Conservation (phyloP, 2,329 filamentous ascomycete genomes). For the Colletotrichum siamense region DNA sequence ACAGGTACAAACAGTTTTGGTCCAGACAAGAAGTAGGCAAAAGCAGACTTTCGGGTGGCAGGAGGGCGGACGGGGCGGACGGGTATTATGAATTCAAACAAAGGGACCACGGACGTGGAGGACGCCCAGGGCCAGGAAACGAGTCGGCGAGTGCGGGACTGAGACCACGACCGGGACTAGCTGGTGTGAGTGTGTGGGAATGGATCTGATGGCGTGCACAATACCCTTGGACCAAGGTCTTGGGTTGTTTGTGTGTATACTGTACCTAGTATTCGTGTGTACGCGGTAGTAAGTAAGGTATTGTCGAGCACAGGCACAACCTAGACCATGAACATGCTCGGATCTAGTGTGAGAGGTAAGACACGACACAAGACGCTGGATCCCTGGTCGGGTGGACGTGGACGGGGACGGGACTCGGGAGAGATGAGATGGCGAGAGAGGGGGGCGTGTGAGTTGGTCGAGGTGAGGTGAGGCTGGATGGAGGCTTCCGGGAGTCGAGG, state of each 20-base stretch:
- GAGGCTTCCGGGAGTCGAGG: not conserved
- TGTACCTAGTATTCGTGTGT: not conserved
- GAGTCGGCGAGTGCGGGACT: slow-evolving; percentile 15
- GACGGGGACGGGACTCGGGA: not conserved
- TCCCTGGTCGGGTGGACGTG: not conserved
- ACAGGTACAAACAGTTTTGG: slow-evolving; percentile 3
- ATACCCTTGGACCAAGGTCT: not conserved
- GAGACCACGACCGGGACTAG: slow-evolving; percentile 9
- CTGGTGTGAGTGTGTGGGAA: not conserved
- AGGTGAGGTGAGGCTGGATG: slow-evolving; percentile 6
- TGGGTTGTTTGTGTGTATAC: not conserved
- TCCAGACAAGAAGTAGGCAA: slow-evolving; percentile 7
- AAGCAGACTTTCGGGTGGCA: slow-evolving; percentile 12
- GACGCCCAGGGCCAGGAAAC: not conserved
- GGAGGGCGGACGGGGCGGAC: slow-evolving; percentile 11
- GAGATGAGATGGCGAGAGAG: not conserved
- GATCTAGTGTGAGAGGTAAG: slow-evolving; percentile 3
- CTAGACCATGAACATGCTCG: slow-evolving; percentile 7
- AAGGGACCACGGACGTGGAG: not conserved
- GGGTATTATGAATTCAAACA: slow-evolving; percentile 18
- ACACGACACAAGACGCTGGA: slow-evolving; percentile 6
- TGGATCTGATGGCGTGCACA: slow-evolving; percentile 14
- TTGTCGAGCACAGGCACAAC: slow-evolving; percentile 1
- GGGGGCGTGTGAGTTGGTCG: not conserved
- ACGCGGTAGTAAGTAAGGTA: not conserved